Evolutionary conservation across 2,329 filamentous ascomycete species (phyloP).

Genomic region (Periconia macrospinosa): DNA sequence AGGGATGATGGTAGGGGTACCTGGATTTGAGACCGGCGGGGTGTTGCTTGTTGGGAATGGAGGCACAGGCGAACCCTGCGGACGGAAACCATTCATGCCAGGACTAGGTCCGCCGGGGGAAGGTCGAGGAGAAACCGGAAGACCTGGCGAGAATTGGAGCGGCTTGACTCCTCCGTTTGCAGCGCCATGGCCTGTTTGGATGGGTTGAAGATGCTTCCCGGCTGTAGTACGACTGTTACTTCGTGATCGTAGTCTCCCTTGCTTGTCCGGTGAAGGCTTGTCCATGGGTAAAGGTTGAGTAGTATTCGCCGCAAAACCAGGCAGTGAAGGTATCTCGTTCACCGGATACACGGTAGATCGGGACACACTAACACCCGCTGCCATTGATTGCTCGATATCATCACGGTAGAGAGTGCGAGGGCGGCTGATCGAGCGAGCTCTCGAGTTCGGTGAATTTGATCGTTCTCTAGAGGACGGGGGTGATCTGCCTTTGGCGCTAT

Average conservation of each 20-base stretch:
- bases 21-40: slow-evolving; percentile 53
- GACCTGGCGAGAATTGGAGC: slow-evolving; percentile 30
- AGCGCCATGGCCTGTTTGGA: slow-evolving; percentile 32
- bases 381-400: slow-evolving; percentile 55
- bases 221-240: slow-evolving; percentile 41
- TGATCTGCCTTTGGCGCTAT: slow-evolving; percentile 35
- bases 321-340: slow-evolving; percentile 36
- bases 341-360: slow-evolving; percentile 34
- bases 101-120: slow-evolving; percentile 44
- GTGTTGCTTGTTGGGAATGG: slow-evolving; percentile 57
- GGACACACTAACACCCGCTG: slow-evolving; percentile 45
- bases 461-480: slow-evolving; percentile 53
- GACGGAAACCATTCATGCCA: slow-evolving; percentile 28
- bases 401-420: slow-evolving; percentile 50
- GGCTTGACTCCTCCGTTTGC: slow-evolving; percentile 22
- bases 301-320: slow-evolving; percentile 34
- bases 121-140: slow-evolving; percentile 41
- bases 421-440: slow-evolving; percentile 58
- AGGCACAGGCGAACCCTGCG: slow-evolving; percentile 50
- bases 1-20: slow-evolving; percentile 44
- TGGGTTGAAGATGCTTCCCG: slow-evolving; percentile 41
- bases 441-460: slow-evolving; percentile 57
- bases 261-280: slow-evolving; percentile 28
- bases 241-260: slow-evolving; percentile 33
- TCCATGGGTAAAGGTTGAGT: slow-evolving; percentile 32